phyloP scores from a whole-genome alignment of 768 basidiomycete species.

The Floccularia luteovirens region DNA sequence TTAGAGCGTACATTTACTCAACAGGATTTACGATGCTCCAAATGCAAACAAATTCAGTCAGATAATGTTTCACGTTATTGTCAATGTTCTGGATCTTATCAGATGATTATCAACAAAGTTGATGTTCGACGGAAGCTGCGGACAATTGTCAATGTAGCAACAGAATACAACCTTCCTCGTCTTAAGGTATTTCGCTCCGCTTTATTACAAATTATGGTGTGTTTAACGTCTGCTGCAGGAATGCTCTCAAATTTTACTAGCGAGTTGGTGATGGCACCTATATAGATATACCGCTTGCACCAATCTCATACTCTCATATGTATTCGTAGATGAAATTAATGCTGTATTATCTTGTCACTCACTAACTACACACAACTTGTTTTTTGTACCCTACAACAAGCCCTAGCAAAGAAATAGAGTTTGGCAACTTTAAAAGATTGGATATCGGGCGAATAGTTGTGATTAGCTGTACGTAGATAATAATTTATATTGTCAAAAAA shows the following conservation, averaged over 20 bases:
- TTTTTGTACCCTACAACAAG: no score
- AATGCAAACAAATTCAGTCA: conserved; percentile 86
- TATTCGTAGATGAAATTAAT: no score
- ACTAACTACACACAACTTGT: no score
- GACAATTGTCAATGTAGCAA: conserved; percentile 80
- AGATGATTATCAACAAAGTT: conserved; percentile 61
- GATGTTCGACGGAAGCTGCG: conserved; percentile 67
- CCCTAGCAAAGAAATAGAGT: no score
- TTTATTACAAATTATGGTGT: conserved; percentile 3
- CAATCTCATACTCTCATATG: no score
- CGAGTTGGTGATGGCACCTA: conserved; percentile 35
- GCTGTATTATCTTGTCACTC: no score
- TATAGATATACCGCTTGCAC: no score
- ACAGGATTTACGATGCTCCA: conserved; percentile 84
- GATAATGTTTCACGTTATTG: conserved; percentile 85
- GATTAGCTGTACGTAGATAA: no score
- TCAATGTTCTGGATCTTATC: conserved; percentile 81
- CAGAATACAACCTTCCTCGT: conserved; percentile 59
- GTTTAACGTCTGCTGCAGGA: conserved; percentile 23
- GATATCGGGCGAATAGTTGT: no score
- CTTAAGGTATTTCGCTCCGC: conserved; percentile 42
- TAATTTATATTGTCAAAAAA: no score
- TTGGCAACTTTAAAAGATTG: no score
- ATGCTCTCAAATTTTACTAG: conserved; percentile 34
- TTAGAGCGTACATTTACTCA: conserved; percentile 74